These are phyloP conservation scores for Beauveria caledonica DNA, from an alignment of 2,329 filamentous ascomycete species.

Conservation along the genomic window DNA sequence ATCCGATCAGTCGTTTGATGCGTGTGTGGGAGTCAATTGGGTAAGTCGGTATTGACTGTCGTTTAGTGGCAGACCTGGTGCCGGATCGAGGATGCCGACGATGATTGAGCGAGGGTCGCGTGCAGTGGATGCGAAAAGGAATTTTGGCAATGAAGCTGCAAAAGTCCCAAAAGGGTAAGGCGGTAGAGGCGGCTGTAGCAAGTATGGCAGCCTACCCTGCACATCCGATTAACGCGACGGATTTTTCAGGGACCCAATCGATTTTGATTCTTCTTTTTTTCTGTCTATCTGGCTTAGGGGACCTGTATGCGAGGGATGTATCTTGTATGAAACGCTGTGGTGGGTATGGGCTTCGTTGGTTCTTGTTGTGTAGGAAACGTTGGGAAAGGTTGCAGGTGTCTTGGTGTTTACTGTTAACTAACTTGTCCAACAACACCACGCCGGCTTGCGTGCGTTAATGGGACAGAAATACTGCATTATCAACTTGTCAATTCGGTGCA, in stretches of 20 bases:
- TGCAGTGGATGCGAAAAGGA: slow-evolving; percentile 11
- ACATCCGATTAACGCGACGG: not conserved
- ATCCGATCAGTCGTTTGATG: not conserved
- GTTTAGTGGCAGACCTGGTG: not conserved
- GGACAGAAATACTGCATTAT: too few relatives aligned
- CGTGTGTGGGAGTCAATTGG: not conserved
- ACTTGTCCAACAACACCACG: too few relatives aligned
- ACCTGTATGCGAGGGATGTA: rapidly evolving
- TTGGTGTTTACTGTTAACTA: too few relatives aligned
- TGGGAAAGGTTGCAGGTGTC: too few relatives aligned
- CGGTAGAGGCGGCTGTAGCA: slow-evolving; percentile 1
- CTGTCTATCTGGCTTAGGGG: too few relatives aligned
- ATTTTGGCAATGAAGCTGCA: slow-evolving; percentile 12
- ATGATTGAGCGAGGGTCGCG: slow-evolving; percentile 3
- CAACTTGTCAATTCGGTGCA: too few relatives aligned
- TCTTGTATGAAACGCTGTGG: too few relatives aligned
- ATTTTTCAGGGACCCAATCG: too few relatives aligned
- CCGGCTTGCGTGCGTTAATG: too few relatives aligned
- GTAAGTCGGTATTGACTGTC: not conserved
- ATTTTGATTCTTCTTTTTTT: too few relatives aligned
- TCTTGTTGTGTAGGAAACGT: too few relatives aligned
- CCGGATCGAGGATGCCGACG: not conserved
- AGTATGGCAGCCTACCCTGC: slow-evolving; percentile 1
- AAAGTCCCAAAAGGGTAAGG: slow-evolving; percentile 10
- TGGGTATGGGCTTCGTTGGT: too few relatives aligned